Percentiles rank a stretch among this genome's conserved stretches.
These are phyloP conservation scores for Zygnema cylindricum DNA, from an alignment of 139 green algal genomes.

Conservation along the genomic window DNA sequence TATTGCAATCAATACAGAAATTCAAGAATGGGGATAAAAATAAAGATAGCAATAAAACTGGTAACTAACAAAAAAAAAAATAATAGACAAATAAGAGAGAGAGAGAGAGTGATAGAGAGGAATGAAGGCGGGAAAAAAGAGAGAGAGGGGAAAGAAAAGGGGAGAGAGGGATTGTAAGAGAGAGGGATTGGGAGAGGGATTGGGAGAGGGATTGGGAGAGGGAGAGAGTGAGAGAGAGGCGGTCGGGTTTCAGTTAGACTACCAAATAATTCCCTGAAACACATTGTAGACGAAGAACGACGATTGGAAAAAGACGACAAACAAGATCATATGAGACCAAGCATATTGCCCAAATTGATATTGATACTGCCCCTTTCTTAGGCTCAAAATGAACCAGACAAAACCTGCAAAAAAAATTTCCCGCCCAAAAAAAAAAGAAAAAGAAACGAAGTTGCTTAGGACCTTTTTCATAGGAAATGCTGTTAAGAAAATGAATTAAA, in stretches of 20 bases:
- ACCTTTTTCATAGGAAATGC: slow-evolving; percentile 14
- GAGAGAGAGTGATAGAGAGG: too few species aligned
- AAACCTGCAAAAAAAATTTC: slow-evolving; percentile 29
- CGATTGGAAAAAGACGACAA: slow-evolving; percentile 86
- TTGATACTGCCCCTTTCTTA: slow-evolving; percentile 86
- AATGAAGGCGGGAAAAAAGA: too few species aligned
- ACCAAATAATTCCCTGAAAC: slow-evolving; percentile 95
- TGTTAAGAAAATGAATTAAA: neutral
- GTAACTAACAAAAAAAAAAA: neutral
- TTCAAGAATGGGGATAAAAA: neutral
- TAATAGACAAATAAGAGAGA: too few species aligned
- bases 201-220: too few species aligned
- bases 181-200: too few species aligned
- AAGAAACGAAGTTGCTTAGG: too few species aligned
- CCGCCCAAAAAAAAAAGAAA: neutral
- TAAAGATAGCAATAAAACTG: neutral
- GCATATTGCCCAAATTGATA: slow-evolving; percentile 98
- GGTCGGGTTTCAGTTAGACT: too few species aligned
- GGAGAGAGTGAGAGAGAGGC: too few species aligned
- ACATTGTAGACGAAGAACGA: slow-evolving; percentile 89
- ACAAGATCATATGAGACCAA: slow-evolving; percentile 98
- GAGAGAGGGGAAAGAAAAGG: too few species aligned
- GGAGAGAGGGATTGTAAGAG: too few species aligned
- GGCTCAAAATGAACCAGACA: slow-evolving; percentile 85
- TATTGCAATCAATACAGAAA: neutral